Base-by-base conservation (phyloP, 2,329 filamentous ascomycete genomes). In the Alternaria atra region DNA sequence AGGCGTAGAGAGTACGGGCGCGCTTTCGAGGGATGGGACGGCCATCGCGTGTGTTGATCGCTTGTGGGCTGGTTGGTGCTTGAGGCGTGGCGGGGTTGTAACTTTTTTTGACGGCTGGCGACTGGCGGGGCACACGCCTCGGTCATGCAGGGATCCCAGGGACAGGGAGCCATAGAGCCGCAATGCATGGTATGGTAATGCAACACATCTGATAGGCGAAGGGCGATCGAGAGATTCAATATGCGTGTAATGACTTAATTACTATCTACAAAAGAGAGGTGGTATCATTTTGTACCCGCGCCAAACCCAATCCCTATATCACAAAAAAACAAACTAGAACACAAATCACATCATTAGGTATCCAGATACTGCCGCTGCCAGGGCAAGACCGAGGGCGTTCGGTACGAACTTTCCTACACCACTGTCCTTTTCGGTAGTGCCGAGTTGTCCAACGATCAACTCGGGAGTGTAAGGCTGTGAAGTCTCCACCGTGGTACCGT, bases 1-100 rank as follows among this genome's bases (percentile, higher is more conserved):
- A 5, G 88, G 87, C 3, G 88, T 90, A 1, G 87, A 90, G 43
- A 90, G 82, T 2, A 88, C 82, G 1, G 87, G 88, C 9, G 87
- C 84, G 23, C 66, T 67, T 50, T 61, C 61, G 10, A 77, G 74
- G 5, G 73, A 66, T 4, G 69, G 65, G 1, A 61, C 61, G 17
- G 70, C 68, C 75, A 78, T 78, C 51, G 58, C 61, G 52, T 62
- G 63, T 52, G 37, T 39, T 55, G 53, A 20, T 40, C 32, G 27
- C 15, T 15, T 17, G 39, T n/a, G 10, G 23, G 25, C 12, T 51
- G 52, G 51, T 30, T 51, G 60, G 58, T 58, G 51, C 42, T 52
- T 39, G 46, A 51, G 25, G 48, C 40, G 55, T 66, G 59, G 69
- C 61, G 66, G 69, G 64, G 64, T 60, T 9, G 52, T 17, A 53